Evolutionary conservation across 2,329 filamentous ascomycete species (phyloP).

Genomic region (Myriangium duriaei): DNA sequence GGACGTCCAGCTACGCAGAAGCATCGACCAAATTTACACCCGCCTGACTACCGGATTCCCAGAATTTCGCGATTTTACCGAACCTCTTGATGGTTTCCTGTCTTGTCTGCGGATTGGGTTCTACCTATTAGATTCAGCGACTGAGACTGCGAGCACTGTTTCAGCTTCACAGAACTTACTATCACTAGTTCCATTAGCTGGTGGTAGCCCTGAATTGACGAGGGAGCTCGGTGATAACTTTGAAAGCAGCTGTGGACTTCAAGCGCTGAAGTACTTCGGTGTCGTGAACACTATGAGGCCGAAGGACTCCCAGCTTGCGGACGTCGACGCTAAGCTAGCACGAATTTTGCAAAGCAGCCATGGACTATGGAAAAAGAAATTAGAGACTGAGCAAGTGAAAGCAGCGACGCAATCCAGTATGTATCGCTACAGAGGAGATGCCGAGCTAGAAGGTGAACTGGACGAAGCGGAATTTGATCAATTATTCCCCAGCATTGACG

Average conservation of each 20-base stretch:
- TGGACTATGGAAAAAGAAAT: slow-evolving; percentile 60
- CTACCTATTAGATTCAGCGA: slow-evolving; percentile 3
- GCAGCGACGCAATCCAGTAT: slow-evolving; percentile 62
- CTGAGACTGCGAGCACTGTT: background rate
- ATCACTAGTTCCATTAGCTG: slow-evolving; percentile 6
- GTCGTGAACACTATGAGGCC: slow-evolving; percentile 3
- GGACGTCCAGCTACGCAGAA: slow-evolving; percentile 13
- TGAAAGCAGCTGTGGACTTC: too few relatives aligned
- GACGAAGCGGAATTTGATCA: slow-evolving; percentile 64
- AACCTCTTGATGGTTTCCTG: slow-evolving; percentile 66
- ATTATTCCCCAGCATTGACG: slow-evolving; percentile 69
- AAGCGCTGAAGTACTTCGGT: slow-evolving; percentile 7
- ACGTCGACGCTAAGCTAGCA: too few relatives aligned
- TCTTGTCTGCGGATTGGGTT: slow-evolving; percentile 62
- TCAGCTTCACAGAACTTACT: background rate
- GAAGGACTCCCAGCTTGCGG: slow-evolving; percentile 35
- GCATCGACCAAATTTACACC: slow-evolving; percentile 47
- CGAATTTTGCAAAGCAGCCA: too few relatives aligned
- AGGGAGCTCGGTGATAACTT: too few relatives aligned
- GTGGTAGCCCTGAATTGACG: slow-evolving; percentile 3
- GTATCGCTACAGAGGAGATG: slow-evolving; percentile 70
- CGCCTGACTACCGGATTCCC: slow-evolving; percentile 59
- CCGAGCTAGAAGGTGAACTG: slow-evolving; percentile 62
- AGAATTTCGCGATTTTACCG: slow-evolving; percentile 74
- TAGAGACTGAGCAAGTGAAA: slow-evolving; percentile 63